Base-by-base conservation (phyloP, 208 protist species). In the Phytomonas serpens region DNA sequence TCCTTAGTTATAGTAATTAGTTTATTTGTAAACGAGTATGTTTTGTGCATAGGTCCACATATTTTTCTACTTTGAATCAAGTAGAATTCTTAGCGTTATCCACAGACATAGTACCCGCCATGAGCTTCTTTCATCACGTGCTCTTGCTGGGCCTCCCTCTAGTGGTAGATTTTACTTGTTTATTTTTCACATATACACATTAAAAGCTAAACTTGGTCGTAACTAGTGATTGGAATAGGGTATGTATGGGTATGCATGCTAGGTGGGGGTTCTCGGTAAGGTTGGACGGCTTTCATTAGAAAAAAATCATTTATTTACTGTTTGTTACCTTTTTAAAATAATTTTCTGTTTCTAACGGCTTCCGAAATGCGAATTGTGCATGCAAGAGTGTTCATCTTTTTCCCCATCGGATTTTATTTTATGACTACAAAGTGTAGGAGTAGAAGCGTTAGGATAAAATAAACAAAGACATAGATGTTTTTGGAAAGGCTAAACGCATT, bases 31-130 rank as follows among this genome's bases (percentile, higher is more conserved):
- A 19, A 47, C 4, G 40, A 2, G 9, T 47, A 47, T 47, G 40
- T 47, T 47, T 3, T 11, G 9, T 2, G 16, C 40, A 23, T 47
- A 47, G 40, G 9, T 11, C 40, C 40, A 16, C 40, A 1, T 47
- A 47, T 47, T 10, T 47, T 47, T 2, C 40, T 11, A 47, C 40
- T 11, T 47, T 47, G 6, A 47, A 19, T 47, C 40, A 19, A 11
- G 40, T 19, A 47, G 40, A 23, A 11, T 47, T 10, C 40, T 47
- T 47, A 36, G 34, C 40, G 29, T 9, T 37, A 57, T 74, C 84
- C 84, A 86, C 81, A 82, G 77, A 89, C 84, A 89, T 89, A 89
- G 84, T 89, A 89, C 84, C 84, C 84, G 61, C 69, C 81, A 82
- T 77, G 64, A 73, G 77, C 74, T 73, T 82, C 75, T 62, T 64